Percentiles rank a stretch among this genome's conserved stretches.
Conservation (phyloP, 169 alveolate species). For the Hepatocystis sp. region DNA sequence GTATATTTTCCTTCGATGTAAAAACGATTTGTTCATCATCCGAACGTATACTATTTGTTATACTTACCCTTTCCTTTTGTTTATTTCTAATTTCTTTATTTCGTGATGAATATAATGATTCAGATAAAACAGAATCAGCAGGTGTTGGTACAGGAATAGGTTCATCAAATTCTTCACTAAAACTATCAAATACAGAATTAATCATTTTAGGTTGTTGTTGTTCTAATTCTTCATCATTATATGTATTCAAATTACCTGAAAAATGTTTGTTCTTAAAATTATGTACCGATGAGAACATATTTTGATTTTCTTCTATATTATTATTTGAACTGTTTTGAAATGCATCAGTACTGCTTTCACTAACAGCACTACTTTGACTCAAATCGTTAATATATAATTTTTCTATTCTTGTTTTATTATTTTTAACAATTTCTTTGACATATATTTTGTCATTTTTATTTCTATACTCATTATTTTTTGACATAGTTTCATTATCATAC, state of each 20-base stretch:
- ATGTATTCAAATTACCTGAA: constrained; percentile 18
- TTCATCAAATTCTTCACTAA: constrained; percentile 62
- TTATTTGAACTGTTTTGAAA: constrained; percentile 8
- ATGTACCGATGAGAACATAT: not conserved
- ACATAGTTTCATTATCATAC: too few species aligned
- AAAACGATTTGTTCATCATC: not conserved
- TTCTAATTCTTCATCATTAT: constrained; percentile 26
- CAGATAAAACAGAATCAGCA: constrained; percentile 48
- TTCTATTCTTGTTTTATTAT: constrained; percentile 62
- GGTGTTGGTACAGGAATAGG: constrained; percentile 67
- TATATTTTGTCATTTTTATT: constrained; percentile 20
- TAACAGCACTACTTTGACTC: constrained; percentile 16
- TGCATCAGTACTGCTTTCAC: constrained; percentile 13
- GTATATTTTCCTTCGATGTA: not conserved
- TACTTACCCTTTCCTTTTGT: too few species aligned
- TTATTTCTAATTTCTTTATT: too few species aligned
- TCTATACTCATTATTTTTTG: constrained; percentile 1
- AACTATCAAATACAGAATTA: constrained; percentile 45
- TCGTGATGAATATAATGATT: constrained; percentile 13
- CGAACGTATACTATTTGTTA: too few species aligned
- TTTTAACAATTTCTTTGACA: constrained; percentile 42
- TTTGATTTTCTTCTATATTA: not conserved
- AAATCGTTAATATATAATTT: constrained; percentile 43
- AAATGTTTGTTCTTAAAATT: constrained; percentile 6
- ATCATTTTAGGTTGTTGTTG: constrained; percentile 20